Conservation (phyloP, 2,329 filamentous ascomycete species). For the Cladosporium sp. region DNA sequence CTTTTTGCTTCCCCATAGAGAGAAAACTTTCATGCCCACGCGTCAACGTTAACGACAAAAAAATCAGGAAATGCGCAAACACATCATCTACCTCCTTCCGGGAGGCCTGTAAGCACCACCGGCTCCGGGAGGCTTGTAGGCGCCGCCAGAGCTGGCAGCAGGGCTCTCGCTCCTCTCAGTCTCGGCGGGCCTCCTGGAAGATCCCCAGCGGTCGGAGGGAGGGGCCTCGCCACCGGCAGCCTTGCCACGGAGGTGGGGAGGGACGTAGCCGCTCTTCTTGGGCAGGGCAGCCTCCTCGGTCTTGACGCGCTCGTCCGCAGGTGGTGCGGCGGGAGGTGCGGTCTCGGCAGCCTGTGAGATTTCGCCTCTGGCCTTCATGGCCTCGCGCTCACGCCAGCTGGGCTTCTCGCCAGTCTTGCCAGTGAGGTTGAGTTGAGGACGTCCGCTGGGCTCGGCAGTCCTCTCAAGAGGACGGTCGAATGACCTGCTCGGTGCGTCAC, state of each 20-base stretch:
- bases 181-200: conserved; percentile 17
- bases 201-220: conserved; percentile 16
- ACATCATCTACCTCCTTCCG: conserved; percentile 14
- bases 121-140: conserved; percentile 28
- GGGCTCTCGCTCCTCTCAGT: conserved; percentile 16
- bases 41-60: neutral
- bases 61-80: neutral
- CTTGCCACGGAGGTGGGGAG: conserved; percentile 40
- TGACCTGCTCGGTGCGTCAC: conserved; percentile 36
- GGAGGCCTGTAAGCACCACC: conserved; percentile 26
- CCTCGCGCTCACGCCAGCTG: conserved; percentile 71
- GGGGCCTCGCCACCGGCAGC: conserved; percentile 26
- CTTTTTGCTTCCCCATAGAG: neutral
- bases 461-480: conserved; percentile 38
- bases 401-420: conserved; percentile 48
- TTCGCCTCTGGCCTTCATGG: conserved; percentile 23
- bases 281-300: conserved; percentile 35
- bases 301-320: conserved; percentile 33
- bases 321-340: conserved; percentile 30
- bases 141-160: conserved; percentile 27
- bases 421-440: conserved; percentile 59
- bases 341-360: conserved; percentile 30
- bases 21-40: neutral
- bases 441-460: conserved; percentile 37
- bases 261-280: conserved; percentile 43